Conservation (phyloP, 768 basidiomycete species). For the Amanita molliuscula region DNA sequence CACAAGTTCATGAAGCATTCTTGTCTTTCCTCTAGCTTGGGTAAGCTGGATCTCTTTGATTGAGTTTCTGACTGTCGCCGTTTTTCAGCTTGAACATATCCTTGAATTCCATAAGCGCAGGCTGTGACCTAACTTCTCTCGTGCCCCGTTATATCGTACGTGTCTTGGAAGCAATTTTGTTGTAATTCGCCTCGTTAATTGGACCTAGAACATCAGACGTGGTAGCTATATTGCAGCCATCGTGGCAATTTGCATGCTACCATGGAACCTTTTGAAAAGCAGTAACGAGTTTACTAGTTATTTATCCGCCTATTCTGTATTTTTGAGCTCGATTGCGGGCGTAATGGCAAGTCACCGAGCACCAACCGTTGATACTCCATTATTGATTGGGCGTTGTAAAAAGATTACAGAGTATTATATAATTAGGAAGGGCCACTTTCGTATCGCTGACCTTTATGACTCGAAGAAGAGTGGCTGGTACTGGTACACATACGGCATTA, state of each 20-base stretch:
- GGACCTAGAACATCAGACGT: conserved; percentile 63
- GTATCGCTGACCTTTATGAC: conserved; percentile 62
- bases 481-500: conserved; percentile 64
- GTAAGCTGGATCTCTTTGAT: neutral
- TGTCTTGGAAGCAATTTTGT: conserved; percentile 1
- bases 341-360: conserved; percentile 46
- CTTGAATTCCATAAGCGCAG: conserved; percentile 75
- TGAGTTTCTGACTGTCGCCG: neutral
- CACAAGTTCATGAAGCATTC: neutral
- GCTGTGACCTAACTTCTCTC: conserved; percentile 74
- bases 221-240: conserved; percentile 79
- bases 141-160: conserved; percentile 65
- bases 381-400: neutral
- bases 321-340: conserved; percentile 70
- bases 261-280: conserved; percentile 66
- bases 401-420: conserved; percentile 60
- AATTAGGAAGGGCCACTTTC: conserved; percentile 50
- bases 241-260: conserved; percentile 65
- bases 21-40: conserved; percentile 4
- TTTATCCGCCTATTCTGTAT: conserved; percentile 74
- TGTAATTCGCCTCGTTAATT: neutral
- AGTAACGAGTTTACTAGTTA: conserved; percentile 75
- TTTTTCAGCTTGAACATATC: conserved; percentile 61
- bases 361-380: neutral
- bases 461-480: conserved; percentile 54